These are phyloP conservation scores for Hibiscus tridactylites DNA, from an alignment of 345 rosid genomes.

Conservation along the genomic window DNA sequence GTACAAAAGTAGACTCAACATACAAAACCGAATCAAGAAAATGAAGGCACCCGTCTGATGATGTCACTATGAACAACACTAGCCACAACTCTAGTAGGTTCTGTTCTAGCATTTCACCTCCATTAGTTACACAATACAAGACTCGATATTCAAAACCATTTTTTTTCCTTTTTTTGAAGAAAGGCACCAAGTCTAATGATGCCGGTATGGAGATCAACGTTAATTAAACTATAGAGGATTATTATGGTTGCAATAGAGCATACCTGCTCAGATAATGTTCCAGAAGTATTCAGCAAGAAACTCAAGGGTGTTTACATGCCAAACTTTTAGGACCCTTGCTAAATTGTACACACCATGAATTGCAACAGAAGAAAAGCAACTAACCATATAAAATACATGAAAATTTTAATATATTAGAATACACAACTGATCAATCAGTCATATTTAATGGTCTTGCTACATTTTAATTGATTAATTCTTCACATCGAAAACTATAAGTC, in stretches of 20 bases:
- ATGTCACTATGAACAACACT: neutral
- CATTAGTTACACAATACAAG: neutral
- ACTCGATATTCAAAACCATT: neutral
- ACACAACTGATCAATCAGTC: neutral
- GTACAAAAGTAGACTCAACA: neutral
- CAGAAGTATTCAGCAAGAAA: neutral
- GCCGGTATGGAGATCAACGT: no score
- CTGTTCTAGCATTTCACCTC: neutral
- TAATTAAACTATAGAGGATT: no score
- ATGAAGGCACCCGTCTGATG: neutral
- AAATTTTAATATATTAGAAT: neutral
- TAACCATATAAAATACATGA: neutral
- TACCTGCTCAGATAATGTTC: neutral
- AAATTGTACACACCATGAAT: neutral
- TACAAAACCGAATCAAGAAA: neutral
- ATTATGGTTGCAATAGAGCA: neutral
- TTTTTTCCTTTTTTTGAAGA: no score
- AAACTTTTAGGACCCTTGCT: neutral
- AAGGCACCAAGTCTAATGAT: no score
- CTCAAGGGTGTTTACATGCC: no score
- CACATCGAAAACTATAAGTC: neutral
- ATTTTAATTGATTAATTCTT: neutral
- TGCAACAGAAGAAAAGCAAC: neutral
- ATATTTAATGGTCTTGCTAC: neutral
- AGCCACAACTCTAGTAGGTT: neutral